These are phyloP conservation scores for Fagopyrum homotropicum DNA, from an alignment of 148 eudicot genomes.

Conservation along the genomic window DNA sequence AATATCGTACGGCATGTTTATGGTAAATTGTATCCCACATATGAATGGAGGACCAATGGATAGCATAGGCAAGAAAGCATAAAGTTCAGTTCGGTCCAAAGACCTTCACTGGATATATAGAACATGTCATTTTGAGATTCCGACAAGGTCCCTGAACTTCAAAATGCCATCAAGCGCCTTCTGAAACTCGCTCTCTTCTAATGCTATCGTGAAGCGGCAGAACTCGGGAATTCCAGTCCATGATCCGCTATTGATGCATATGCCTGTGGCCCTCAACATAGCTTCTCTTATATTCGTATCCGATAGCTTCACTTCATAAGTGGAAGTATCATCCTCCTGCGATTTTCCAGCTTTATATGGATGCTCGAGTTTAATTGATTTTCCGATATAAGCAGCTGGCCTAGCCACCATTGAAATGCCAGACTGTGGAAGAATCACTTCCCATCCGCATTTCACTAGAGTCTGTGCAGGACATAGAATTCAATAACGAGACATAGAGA, in stretches of 20 bases:
- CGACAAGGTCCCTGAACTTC: constrained; percentile 40
- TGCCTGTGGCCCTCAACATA: constrained; percentile 56
- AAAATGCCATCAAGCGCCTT: constrained; percentile 57
- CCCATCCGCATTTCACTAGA: constrained; percentile 85
- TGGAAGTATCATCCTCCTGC: constrained; percentile 16
- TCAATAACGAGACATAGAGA: background rate
- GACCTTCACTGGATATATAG: background rate
- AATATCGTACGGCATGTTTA: background rate
- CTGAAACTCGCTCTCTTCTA: constrained; percentile 68
- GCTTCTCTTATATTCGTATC: constrained; percentile 73
- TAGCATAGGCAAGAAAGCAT: background rate
- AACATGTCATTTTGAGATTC: constrained; percentile 1
- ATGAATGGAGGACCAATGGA: background rate
- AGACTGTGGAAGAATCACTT: constrained; percentile 62
- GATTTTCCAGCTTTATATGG: background rate
- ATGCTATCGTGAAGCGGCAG: constrained; percentile 80
- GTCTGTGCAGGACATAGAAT: constrained; percentile 30
- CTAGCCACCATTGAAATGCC: constrained; percentile 87
- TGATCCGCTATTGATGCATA: constrained; percentile 72
- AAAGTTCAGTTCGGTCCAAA: background rate
- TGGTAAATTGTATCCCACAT: background rate
- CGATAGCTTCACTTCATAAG: constrained; percentile 40
- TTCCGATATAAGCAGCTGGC: constrained; percentile 66
- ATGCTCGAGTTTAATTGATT: constrained; percentile 35
- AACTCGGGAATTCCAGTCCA: constrained; percentile 96